Base-by-base conservation (phyloP, 495 filamentous ascomycete species). In the Talaromyces stipitatus region DNA sequence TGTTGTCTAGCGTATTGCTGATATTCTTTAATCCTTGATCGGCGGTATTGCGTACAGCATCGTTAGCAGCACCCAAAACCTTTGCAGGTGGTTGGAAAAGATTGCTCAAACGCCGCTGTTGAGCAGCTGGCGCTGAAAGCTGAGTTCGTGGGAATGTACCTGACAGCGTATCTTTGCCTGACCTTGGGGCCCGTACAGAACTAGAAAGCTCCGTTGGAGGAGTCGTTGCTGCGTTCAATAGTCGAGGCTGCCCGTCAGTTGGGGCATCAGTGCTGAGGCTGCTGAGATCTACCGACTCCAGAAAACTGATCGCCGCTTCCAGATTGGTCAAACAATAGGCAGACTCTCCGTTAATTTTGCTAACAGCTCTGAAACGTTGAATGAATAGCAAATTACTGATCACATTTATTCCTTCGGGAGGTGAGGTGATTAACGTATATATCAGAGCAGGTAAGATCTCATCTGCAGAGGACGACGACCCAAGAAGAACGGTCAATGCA, bases 251-350 rank as follows among this genome's bases (percentile, higher is more conserved):
- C 0, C 88, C 87, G 60, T 81, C 74, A 28, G 74, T 74, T 12
- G 77, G 65, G 63, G 92, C 91, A 57, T 96, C 90, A n/a, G 87
- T 87, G 55, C 92, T 85, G 10, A 99, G 78, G 47, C 86, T 95
- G 12, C 91, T 89, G 8, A 99, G 81, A 66, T 99, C 94, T 26
- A 99, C 92, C 23, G 94, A 97, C 63, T 97, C 92, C n/a, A 99
- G 76, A 65, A 99, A 99, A 54, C 86, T 89, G 45, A 97, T 91
- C 48, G 92, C 86, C 5, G 94, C 94, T 72, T 99, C 94, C 10
- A 97, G 85, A 64, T 94, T 97, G 11, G 94, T 96, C 36, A 99
- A 78, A 62, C 94, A 97, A 67, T 97, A 99, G 16, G 94, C 92
- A 10, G 89, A 87, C 69, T 97, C 95, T 24, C 94, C 94, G 50